phyloP scores from a whole-genome alignment of 805 yeast species.

The Hanseniaspora opuntiae region DNA sequence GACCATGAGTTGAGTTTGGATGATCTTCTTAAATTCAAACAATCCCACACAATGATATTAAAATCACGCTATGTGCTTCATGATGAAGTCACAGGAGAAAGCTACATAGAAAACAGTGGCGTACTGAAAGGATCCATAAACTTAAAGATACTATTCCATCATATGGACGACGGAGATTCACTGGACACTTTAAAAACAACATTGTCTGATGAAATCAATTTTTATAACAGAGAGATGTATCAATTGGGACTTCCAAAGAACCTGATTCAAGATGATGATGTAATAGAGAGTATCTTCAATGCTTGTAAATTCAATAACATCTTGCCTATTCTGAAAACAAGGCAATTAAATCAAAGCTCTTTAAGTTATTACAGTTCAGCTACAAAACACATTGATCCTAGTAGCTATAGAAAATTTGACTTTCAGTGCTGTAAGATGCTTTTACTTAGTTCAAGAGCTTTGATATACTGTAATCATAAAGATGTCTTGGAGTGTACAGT shows the following conservation, averaged over 20 bases:
- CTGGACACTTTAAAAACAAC: not conserved
- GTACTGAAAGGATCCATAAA: constrained; percentile 8
- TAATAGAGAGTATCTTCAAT: not conserved
- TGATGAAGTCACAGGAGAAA: not conserved
- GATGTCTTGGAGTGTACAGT: constrained; percentile 11
- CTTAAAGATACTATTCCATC: not conserved
- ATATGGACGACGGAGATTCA: not conserved
- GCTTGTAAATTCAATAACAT: constrained; percentile 1
- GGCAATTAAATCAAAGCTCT: too few species aligned
- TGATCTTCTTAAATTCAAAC: not conserved
- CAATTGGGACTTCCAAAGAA: not conserved
- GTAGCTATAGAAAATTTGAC: constrained; percentile 70
- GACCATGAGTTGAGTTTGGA: not conserved
- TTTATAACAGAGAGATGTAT: not conserved
- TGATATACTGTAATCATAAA: constrained; percentile 52
- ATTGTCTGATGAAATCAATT: not conserved
- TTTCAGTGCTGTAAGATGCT: constrained; percentile 65
- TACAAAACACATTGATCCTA: constrained; percentile 33
- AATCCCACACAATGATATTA: not conserved
- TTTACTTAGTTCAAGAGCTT: constrained; percentile 58
- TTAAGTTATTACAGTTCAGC: not conserved
- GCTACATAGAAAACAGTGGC: constrained; percentile 9
- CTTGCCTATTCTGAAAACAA: not conserved
- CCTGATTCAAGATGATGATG: not conserved
- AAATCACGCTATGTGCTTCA: not conserved